Base-by-base conservation (phyloP, 1,139 yeast species). In the Candida sp. region DNA sequence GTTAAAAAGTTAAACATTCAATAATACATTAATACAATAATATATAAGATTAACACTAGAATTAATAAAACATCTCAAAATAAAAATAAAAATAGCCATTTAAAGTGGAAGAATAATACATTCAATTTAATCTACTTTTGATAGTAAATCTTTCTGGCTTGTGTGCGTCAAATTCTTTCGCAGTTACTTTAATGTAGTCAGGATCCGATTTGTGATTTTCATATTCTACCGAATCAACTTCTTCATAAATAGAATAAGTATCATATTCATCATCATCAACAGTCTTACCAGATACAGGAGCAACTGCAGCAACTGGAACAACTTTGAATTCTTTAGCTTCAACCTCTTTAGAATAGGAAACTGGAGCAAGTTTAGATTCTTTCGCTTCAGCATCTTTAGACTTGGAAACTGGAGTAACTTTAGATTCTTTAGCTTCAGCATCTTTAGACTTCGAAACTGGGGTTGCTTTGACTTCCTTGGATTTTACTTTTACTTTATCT, bases 161-260 rank as follows among this genome's bases (percentile, higher is more conserved):
- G 41, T 63, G 64, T 41, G 59, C 55, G 33, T 53, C 59, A 43
- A 63, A 73, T 45, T 72, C 74, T 22, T 65, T 73, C 38, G 58
- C 60, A 21, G 67, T 51, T 37, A 79, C 64, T 52, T 75, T 77
- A 57, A 78, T 60, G 57, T 79, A 79, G 53, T 77, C 60, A 22
- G 83, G 81, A 56, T 79, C 68, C 47, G 60, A 60, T 51, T 64
- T 66, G 62, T 79, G 56, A 11, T 61, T 62, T 44, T 71, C 73
- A 53, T 51, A 79, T 49, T 79, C 84, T 15, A 48, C 58, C 45
- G 77, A 79, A 36, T 74, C 66, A 21, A 79, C 75, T 41, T 80
- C 78, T 56, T 77, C 82, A 50, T 77, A 75, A 9, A 77, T 68
- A 5, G 79, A 70, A 49, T 63, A 64, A 33, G 66, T 58, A 41